Conservation (phyloP, 306 rosid genomes). For the Cucumis hystrix region DNA sequence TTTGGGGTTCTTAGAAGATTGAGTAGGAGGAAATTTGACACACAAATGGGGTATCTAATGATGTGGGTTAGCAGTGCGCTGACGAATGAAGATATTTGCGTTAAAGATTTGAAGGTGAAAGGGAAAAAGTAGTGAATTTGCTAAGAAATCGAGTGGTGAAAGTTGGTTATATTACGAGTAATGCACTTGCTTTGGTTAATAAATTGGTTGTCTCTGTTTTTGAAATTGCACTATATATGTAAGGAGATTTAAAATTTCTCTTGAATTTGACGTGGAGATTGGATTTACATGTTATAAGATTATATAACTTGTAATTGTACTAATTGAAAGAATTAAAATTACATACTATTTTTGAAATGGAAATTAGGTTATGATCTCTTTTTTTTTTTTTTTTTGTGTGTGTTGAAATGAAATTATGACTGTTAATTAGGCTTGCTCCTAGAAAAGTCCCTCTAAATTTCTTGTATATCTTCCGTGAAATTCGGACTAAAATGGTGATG, state of each 20-base stretch:
- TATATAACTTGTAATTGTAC: too few relatives aligned
- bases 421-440: too few relatives aligned
- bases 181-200: constrained; percentile 54
- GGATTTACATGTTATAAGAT: too few relatives aligned
- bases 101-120: constrained; percentile 34
- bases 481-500: too few relatives aligned
- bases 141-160: constrained; percentile 23
- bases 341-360: too few relatives aligned
- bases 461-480: too few relatives aligned
- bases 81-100: constrained; percentile 40
- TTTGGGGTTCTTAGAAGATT: constrained; percentile 38
- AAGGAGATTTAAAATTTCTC: neutral
- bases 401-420: too few relatives aligned
- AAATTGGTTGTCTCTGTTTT: constrained; percentile 38
- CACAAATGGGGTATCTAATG: constrained; percentile 38
- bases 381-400: too few relatives aligned
- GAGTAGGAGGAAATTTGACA: constrained; percentile 34
- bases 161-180: constrained; percentile 30
- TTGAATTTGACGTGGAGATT: too few relatives aligned
- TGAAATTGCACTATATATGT: constrained; percentile 9
- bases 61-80: constrained; percentile 71
- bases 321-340: too few relatives aligned
- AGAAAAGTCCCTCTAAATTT: too few relatives aligned
- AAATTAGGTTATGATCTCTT: too few relatives aligned
- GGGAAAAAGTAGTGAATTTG: constrained; percentile 11